Evolutionary conservation across 192 early-diverging fungal genomes (phyloP).

Genomic region (Coemansia sp.): DNA sequence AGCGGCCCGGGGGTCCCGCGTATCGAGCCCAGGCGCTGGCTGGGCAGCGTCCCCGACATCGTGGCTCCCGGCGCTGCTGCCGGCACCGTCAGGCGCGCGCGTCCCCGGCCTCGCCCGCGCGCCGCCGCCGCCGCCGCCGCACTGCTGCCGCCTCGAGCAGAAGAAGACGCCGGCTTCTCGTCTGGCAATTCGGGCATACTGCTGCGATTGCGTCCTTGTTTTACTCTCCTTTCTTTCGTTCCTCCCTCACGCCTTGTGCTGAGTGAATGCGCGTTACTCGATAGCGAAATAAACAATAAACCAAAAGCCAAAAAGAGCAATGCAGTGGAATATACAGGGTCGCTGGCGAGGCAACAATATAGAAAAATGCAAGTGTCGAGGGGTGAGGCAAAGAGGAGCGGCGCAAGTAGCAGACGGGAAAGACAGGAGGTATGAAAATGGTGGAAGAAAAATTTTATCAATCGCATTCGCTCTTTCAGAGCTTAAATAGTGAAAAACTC

Average conservation of each 20-base stretch:
- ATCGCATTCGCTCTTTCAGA: no score
- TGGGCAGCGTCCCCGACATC: constrained; percentile 17
- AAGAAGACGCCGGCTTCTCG: constrained; percentile 26
- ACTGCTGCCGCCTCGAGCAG: constrained; percentile 14
- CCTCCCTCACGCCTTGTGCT: neutral
- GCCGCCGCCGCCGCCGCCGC: no score
- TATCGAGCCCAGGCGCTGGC: constrained; percentile 21
- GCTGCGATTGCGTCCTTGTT: constrained; percentile 4
- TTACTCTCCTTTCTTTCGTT: neutral
- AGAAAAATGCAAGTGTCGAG: no score
- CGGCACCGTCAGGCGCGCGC: neutral
- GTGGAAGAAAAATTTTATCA: neutral
- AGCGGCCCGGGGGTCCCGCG: constrained; percentile 1
- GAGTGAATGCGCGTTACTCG: neutral
- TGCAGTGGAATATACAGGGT: no score
- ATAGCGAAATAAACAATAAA: no score
- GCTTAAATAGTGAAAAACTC: neutral
- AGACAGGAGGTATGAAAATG: neutral
- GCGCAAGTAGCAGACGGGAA: no score
- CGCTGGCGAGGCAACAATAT: no score
- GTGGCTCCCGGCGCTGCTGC: neutral
- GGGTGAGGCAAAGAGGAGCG: no score
- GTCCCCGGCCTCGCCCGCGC: constrained; percentile 11
- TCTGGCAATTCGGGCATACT: constrained; percentile 23
- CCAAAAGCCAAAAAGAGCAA: no score